These are phyloP conservation scores for Achaetomiella virescens DNA, from an alignment of 495 filamentous ascomycete genomes.

Conservation along the genomic window DNA sequence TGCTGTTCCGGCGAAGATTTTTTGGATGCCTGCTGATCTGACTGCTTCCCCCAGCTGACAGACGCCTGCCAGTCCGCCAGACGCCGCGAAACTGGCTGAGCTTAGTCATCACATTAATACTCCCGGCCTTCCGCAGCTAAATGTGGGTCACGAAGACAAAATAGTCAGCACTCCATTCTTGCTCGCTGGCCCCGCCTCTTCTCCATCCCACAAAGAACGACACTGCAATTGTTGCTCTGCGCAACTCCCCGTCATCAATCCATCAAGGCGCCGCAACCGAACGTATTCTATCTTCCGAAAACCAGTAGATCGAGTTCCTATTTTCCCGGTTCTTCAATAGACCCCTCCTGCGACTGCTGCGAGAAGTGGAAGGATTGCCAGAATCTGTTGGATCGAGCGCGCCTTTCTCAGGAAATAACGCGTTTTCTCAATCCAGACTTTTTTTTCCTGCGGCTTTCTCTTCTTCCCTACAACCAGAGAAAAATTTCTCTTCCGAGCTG, in stretches of 20 bases:
- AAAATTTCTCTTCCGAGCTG: background rate
- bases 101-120: background rate
- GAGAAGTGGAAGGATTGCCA: background rate
- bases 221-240: background rate
- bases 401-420: background rate
- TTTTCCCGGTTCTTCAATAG: background rate
- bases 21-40: too few relatives aligned
- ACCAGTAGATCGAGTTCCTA: conserved; percentile 4
- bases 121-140: background rate
- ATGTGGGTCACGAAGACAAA: background rate
- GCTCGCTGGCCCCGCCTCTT: background rate
- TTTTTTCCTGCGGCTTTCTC: background rate
- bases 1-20: too few relatives aligned
- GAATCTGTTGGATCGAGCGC: conserved; percentile 1
- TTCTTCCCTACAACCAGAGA: conserved; percentile 6
- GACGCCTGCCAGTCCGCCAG: too few relatives aligned
- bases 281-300: background rate
- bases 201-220: conserved; percentile 2
- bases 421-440: background rate
- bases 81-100: too few relatives aligned
- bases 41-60: too few relatives aligned
- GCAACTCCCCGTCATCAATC: background rate
- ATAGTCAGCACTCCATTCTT: background rate
- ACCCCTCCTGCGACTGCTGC: background rate
- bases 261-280: background rate